phyloP scores from a whole-genome alignment of 2,329 filamentous ascomycete genomes.

The Chalaropsis ovoidea region DNA sequence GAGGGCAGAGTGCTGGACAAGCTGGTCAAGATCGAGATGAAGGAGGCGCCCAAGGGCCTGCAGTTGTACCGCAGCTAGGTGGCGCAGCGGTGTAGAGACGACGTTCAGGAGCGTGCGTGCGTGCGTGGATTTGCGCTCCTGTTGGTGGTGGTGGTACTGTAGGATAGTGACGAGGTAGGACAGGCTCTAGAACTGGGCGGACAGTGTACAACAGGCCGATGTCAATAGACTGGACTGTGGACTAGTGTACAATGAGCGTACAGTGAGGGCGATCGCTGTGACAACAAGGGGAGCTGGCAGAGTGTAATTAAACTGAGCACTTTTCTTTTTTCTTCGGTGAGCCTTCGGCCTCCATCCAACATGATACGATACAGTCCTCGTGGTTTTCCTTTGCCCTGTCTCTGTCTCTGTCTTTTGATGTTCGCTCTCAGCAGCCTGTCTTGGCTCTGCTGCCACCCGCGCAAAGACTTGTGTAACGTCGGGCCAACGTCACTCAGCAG shows the following conservation, averaged over 20 bases:
- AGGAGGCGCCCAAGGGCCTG: slow-evolving; percentile 17
- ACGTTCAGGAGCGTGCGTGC: background rate
- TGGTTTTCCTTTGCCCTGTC: no score
- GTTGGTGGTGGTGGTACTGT: background rate
- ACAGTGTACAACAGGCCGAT: slow-evolving; percentile 1
- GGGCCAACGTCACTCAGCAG: slow-evolving; percentile 11
- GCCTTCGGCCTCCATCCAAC: no score
- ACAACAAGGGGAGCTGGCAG: background rate
- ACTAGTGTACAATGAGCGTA: background rate
- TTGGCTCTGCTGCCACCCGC: background rate
- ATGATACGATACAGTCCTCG: no score
- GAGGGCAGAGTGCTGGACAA: slow-evolving; percentile 49
- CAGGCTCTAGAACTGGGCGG: background rate
- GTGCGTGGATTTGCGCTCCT: slow-evolving; percentile 5
- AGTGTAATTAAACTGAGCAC: background rate
- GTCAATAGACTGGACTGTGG: background rate
- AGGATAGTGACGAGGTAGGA: slow-evolving; percentile 9
- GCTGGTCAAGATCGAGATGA: slow-evolving; percentile 33
- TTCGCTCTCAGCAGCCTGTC: background rate
- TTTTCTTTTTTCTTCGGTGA: background rate
- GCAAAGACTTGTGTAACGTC: background rate
- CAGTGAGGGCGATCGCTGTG: slow-evolving; percentile 2
- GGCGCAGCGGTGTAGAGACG: background rate
- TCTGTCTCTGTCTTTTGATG: no score
- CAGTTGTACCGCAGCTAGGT: slow-evolving; percentile 21